phyloP scores from a whole-genome alignment of 2,329 filamentous ascomycete species.

The Blumeriella jaapii region DNA sequence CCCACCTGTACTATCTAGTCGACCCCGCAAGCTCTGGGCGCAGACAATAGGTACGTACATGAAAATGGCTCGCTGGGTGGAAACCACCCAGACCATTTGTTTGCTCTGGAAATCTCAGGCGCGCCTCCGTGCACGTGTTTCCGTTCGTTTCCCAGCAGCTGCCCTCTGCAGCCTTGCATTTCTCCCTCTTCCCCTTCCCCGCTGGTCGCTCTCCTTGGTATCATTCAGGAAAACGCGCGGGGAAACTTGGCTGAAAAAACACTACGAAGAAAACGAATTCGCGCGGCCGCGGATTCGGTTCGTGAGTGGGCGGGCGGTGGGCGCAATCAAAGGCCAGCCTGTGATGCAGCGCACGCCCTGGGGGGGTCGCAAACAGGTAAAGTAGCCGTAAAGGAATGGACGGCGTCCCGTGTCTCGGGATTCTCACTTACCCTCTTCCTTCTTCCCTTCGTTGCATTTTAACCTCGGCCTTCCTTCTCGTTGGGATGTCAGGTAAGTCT shows the following conservation, averaged over 20 bases:
- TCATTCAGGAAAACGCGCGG: constrained; percentile 11
- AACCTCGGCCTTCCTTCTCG: constrained; percentile 5
- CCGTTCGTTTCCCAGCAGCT: not conserved
- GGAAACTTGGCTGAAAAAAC: constrained; percentile 12
- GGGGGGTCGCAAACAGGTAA: constrained; percentile 17
- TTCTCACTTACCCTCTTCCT: constrained; percentile 12
- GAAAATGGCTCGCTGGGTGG: not conserved
- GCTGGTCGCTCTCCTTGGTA: constrained; percentile 3
- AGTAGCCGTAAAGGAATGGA: constrained; percentile 22
- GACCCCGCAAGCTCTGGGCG: no score
- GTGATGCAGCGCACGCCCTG: constrained; percentile 15
- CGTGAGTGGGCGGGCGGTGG: constrained; percentile 10
- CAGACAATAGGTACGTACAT: no score
- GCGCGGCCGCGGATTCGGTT: constrained; percentile 25
- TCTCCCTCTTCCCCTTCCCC: constrained; percentile 1
- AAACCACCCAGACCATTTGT: not conserved
- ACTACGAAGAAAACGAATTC: constrained; percentile 14
- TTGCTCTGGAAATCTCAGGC: not conserved
- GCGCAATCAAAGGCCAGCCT: constrained; percentile 18
- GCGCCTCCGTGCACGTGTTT: constrained; percentile 1
- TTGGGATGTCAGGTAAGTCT: not conserved
- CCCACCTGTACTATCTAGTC: no score
- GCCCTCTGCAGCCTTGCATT: not conserved
- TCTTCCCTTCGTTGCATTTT: constrained; percentile 2
- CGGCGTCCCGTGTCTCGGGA: constrained; percentile 9